Evolutionary conservation across 23 red algal species (phyloP).

Genomic region (Agarophyton chilense): DNA sequence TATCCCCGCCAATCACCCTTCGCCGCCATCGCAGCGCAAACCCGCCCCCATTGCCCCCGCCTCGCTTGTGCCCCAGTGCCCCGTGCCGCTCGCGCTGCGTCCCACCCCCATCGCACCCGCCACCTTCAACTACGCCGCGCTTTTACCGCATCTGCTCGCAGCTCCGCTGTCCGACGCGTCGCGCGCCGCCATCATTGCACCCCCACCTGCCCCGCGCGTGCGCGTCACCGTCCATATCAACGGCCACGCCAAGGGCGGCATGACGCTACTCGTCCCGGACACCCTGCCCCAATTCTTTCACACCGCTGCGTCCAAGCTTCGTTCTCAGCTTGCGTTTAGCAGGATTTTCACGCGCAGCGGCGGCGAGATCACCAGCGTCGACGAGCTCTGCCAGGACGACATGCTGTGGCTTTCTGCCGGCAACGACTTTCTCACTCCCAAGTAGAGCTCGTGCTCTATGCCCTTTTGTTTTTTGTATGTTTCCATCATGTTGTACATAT

Average conservation of each 20-base stretch:
- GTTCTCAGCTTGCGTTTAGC: neutral
- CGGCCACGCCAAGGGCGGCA: slow-evolving; percentile 43
- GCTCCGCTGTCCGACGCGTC: neutral
- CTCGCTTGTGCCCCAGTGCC: neutral
- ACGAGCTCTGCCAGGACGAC: slow-evolving; percentile 84
- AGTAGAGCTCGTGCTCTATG: too few species aligned
- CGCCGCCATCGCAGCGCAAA: neutral
- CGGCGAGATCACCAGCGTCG: slow-evolving; percentile 64
- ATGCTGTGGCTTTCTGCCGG: slow-evolving; percentile 86
- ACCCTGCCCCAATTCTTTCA: slow-evolving; percentile 51
- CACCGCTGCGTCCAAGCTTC: slow-evolving; percentile 28
- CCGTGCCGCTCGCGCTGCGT: neutral
- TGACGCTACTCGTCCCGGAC: slow-evolving; percentile 64
- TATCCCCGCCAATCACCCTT: too few species aligned
- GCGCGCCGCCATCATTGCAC: slow-evolving; percentile 33
- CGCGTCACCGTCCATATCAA: slow-evolving; percentile 82
- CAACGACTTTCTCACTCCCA: slow-evolving; percentile 81
- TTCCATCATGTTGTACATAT: too few species aligned
- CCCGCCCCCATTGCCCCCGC: slow-evolving; percentile 10
- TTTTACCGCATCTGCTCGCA: slow-evolving; percentile 19
- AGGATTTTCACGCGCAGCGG: slow-evolving; percentile 79
- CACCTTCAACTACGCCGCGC: slow-evolving; percentile 30
- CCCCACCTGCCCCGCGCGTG: slow-evolving; percentile 14
- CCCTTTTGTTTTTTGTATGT: too few species aligned
- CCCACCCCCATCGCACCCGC: neutral